Conservation (phyloP, 23 red algal genomes). For the Gracilaria gracilis region DNA sequence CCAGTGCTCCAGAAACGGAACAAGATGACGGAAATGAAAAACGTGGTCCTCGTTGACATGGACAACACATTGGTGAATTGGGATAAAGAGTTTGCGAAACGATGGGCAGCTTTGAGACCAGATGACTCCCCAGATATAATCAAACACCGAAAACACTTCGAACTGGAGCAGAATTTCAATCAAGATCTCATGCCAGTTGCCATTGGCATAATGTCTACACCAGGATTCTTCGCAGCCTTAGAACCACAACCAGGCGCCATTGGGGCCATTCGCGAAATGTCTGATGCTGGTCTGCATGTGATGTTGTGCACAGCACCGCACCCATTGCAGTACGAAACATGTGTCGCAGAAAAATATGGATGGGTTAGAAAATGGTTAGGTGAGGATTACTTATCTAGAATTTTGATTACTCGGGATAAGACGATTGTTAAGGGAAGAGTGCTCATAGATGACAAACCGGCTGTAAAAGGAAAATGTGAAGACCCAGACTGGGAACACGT, state of each 20-base stretch:
- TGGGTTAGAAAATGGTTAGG: conserved; percentile 93
- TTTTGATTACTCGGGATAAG: conserved; percentile 95
- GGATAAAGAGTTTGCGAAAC: conserved; percentile 86
- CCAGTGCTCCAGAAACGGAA: background rate
- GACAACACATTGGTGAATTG: conserved; percentile 95
- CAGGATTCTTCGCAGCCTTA: conserved; percentile 85
- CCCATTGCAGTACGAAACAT: conserved; percentile 93
- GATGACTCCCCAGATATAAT: conserved; percentile 60
- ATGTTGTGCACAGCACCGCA: conserved; percentile 91
- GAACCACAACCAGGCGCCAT: conserved; percentile 79
- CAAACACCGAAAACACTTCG: conserved; percentile 84
- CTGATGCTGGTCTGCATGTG: conserved; percentile 73
- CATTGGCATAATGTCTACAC: conserved; percentile 71
- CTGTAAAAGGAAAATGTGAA: conserved; percentile 65
- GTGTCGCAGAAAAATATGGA: conserved; percentile 91
- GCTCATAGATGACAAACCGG: conserved; percentile 96
- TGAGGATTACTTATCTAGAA: conserved; percentile 76
- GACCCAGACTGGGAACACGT: conserved; percentile 92
- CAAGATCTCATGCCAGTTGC: conserved; percentile 50
- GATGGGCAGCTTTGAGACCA: conserved; percentile 75
- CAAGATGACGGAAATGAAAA: conserved; percentile 24
- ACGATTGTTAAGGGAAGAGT: conserved; percentile 85
- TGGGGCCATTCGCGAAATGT: conserved; percentile 81
- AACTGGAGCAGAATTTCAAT: conserved; percentile 91
- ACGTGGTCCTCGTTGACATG: conserved; percentile 89